Evolutionary conservation across 1,139 yeast genomes (phyloP).

Genomic region (Ashbya aceris): DNA sequence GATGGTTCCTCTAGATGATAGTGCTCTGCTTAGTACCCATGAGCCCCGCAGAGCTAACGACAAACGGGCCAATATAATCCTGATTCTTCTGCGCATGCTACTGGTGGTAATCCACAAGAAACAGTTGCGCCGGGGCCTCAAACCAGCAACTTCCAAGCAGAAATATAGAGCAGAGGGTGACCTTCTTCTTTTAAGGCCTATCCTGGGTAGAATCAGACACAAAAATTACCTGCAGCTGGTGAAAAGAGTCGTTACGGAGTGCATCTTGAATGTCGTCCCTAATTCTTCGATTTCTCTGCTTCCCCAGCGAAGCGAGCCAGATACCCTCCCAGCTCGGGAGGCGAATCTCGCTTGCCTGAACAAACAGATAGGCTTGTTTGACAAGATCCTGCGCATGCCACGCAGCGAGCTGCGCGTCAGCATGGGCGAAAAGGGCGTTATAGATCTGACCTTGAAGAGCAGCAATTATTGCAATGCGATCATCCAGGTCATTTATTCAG

Average conservation of each 20-base stretch:
- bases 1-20: constrained; percentile 43
- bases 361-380: constrained; percentile 21
- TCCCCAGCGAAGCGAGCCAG: neutral
- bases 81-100: constrained; percentile 41
- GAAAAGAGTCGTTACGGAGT: constrained; percentile 22
- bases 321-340: constrained; percentile 11
- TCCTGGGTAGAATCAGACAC: constrained; percentile 28
- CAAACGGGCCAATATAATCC: constrained; percentile 30
- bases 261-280: constrained; percentile 15
- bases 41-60: constrained; percentile 32
- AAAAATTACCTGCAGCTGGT: constrained; percentile 23
- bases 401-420: constrained; percentile 16
- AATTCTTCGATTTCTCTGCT: neutral
- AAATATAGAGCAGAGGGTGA: constrained; percentile 12
- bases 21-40: constrained; percentile 29
- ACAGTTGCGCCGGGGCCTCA: constrained; percentile 28
- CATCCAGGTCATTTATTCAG: constrained; percentile 16
- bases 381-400: constrained; percentile 17
- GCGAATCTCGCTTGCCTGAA: constrained; percentile 15
- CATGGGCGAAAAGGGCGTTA: constrained; percentile 11
- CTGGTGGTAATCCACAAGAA: constrained; percentile 37
- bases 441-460: constrained; percentile 19
- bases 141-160: constrained; percentile 8
- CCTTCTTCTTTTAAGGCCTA: constrained; percentile 25
- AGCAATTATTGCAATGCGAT: constrained; percentile 29